Conservation (phyloP, 2,329 filamentous ascomycete species). For the Aspergillus transmontanensis region DNA sequence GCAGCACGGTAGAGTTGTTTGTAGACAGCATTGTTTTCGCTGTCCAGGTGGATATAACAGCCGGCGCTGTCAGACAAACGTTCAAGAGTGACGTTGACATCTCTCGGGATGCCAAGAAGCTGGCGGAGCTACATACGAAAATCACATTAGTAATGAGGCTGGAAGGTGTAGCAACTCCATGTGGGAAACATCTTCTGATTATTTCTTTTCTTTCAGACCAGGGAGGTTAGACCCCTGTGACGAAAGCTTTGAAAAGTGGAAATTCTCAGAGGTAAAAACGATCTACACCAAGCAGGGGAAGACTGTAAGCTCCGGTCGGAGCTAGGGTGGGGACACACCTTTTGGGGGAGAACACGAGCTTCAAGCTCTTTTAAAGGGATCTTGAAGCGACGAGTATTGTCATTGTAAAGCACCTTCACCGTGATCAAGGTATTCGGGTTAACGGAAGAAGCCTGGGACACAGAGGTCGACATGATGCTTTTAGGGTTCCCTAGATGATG, state of each 20-base stretch:
- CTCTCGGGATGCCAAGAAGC: constrained; percentile 65
- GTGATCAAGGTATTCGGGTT: constrained; percentile 74
- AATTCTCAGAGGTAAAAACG: background rate
- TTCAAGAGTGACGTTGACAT: constrained; percentile 72
- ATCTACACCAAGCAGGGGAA: background rate
- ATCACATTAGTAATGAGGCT: constrained; percentile 23
- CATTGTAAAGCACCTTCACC: constrained; percentile 80
- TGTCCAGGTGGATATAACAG: constrained; percentile 77
- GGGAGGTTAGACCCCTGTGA: background rate
- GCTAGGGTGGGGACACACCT: constrained; percentile 64
- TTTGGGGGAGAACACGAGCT: constrained; percentile 72
- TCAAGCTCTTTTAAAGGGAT: constrained; percentile 83
- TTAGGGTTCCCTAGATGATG: background rate
- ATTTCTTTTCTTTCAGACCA: background rate
- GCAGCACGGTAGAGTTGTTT: constrained; percentile 96
- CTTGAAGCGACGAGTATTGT: constrained; percentile 80
- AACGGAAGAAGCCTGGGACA: constrained; percentile 49
- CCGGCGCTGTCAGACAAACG: constrained; percentile 93
- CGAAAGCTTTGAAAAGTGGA: background rate
- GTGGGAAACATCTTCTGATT: background rate
- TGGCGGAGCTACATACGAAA: constrained; percentile 63
- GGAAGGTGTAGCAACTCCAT: background rate
- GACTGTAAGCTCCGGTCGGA: constrained; percentile 27
- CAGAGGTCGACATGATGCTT: constrained; percentile 39
- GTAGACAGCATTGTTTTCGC: constrained; percentile 78